Base-by-base conservation (phyloP, 2,329 filamentous ascomycete species). In the Sclerotinia trifoliorum region DNA sequence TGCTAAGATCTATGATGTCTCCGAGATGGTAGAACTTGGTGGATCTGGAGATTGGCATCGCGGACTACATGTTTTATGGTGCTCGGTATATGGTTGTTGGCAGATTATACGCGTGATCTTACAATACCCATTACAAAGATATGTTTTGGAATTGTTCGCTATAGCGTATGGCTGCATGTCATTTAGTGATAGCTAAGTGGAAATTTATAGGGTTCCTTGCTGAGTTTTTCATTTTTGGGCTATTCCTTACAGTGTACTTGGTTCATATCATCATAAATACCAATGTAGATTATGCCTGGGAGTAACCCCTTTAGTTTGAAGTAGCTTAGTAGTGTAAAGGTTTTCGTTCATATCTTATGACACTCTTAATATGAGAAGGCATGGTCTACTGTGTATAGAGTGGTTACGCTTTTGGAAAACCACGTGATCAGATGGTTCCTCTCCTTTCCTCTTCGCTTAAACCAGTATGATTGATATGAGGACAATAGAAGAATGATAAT, bases 331-430 rank as follows among this genome's bases (percentile, higher is more conserved):
- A 19, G 24, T 54, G 11, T 52, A 3, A 3, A 4, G 1, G 2
- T 10, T 15, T 52, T n/a, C 19, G 8, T 19, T 3, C 3, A 29
- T 10, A 0, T 19, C 0, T 5, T 1, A 7, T 52, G 6, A 15
- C n/a, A 26, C 26, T 6, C 2, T 8, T 24, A 26, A 3, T 15
- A 44, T 44, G 42, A 44, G 42, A 11, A 35, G 32, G 32, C 5
- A 44, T 17, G 5, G 13, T 11, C 49, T 54, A 54, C 15, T 54
- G 26, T 32, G 17, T 35, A 11, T 10, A 35, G 2, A 2, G 5
- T 2, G 4, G 26, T 32, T 0, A 19, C 17, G 15, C 1, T 29
- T 19, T 32, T 8, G 3, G 2, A 54, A 5, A 3, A 1, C 5
- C 5, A 54, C 26, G 1, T 32, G 26, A 54, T 32, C 51, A 24